These are phyloP conservation scores for Pistacia atlantica DNA, from an alignment of 345 rosid genomes.

Conservation along the genomic window DNA sequence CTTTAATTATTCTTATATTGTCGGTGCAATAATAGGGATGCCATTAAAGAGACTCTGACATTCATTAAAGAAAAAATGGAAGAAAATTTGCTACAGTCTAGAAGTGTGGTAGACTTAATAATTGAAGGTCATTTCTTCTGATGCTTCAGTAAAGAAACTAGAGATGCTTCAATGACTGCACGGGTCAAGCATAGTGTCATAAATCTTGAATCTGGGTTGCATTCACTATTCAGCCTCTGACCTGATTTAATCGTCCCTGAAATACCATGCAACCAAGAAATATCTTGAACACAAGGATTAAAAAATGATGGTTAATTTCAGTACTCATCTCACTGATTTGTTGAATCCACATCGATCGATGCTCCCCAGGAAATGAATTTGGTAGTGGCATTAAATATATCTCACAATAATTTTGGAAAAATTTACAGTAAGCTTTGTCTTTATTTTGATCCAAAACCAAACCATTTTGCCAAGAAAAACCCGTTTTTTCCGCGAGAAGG, in stretches of 20 bases:
- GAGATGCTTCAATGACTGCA: not conserved
- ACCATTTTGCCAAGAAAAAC: slow-evolving; percentile 59
- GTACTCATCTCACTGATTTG: no score
- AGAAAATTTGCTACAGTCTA: not conserved
- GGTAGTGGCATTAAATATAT: no score
- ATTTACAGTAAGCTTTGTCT: slow-evolving; percentile 8
- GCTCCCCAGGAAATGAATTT: no score
- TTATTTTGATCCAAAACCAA: slow-evolving; percentile 59
- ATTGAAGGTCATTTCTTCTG: not conserved
- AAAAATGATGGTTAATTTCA: no score
- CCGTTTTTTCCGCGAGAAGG: slow-evolving; percentile 47
- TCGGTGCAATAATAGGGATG: slow-evolving; percentile 5
- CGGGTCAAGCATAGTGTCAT: not conserved
- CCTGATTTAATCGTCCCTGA: no score
- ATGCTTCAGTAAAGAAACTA: not conserved
- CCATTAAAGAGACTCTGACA: not conserved
- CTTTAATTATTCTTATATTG: not conserved
- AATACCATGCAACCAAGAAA: no score
- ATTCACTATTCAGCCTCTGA: no score
- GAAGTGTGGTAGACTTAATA: not conserved
- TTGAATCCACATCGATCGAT: no score
- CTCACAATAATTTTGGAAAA: no score
- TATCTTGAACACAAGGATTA: no score
- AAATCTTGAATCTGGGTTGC: not conserved
- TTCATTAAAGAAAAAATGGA: not conserved